Evolutionary conservation across 345 rosid species (phyloP).

Genomic region (Ricinus communis): DNA sequence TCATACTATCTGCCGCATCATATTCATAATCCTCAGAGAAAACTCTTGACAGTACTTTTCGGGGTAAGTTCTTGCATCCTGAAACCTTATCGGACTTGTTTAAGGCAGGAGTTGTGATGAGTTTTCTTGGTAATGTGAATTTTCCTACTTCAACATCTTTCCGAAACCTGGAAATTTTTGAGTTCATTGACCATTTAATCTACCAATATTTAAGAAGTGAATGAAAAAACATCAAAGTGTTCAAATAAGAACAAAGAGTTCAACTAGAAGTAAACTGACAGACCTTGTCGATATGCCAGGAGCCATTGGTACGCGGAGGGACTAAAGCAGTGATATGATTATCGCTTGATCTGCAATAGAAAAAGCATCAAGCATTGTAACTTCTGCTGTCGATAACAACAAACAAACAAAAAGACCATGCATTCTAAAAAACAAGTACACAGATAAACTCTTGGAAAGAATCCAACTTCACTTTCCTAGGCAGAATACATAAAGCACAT

Average conservation of each 20-base stretch:
- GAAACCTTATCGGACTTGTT: constrained; percentile 8
- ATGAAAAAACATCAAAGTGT: too few relatives aligned
- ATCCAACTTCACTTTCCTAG: too few relatives aligned
- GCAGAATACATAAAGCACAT: too few relatives aligned
- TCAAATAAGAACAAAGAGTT: too few relatives aligned
- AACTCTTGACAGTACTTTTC: constrained; percentile 45
- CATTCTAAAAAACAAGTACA: too few relatives aligned
- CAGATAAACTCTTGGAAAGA: too few relatives aligned
- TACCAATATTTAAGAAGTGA: too few relatives aligned
- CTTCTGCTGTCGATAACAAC: neutral
- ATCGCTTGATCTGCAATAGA: neutral
- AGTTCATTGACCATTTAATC: neutral
- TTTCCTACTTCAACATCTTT: constrained; percentile 28
- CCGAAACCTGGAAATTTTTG: constrained; percentile 39
- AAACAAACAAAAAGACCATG: too few relatives aligned
- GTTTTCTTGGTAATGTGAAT: constrained; percentile 4
- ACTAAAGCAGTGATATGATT: too few relatives aligned
- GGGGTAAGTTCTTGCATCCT: constrained; percentile 13
- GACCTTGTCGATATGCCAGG: constrained; percentile 36
- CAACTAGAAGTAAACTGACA: neutral
- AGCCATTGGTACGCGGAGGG: too few relatives aligned
- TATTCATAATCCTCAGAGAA: constrained; percentile 60
- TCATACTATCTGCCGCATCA: constrained; percentile 34
- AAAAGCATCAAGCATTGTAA: neutral
- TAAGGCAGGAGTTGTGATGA: too few relatives aligned